Conservation (phyloP, 1,139 yeast genomes). For the Hyphopichia buzzinii region DNA sequence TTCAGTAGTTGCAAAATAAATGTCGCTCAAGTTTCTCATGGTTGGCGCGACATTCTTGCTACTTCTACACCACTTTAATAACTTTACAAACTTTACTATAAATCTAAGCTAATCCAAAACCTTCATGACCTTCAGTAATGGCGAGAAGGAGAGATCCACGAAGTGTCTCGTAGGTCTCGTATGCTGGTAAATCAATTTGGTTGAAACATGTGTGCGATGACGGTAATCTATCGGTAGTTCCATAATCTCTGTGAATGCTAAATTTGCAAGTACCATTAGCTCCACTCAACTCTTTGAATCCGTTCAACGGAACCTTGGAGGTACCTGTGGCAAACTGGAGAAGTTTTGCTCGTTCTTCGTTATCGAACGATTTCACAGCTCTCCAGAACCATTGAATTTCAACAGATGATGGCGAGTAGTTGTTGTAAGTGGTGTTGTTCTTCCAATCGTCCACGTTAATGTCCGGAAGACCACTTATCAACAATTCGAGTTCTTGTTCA, state of each 20-base stretch:
- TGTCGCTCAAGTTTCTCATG: too few relatives aligned
- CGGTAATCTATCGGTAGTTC: slow-evolving; percentile 82
- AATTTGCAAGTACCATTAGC: slow-evolving; percentile 86
- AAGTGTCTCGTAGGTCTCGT: slow-evolving; percentile 81
- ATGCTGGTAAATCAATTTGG: slow-evolving; percentile 91
- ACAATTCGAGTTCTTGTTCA: slow-evolving; percentile 90
- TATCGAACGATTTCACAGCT: slow-evolving; percentile 91
- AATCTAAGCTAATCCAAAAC: slow-evolving; percentile 76
- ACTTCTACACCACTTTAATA: background rate
- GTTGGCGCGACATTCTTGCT: background rate
- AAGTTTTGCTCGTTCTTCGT: slow-evolving; percentile 90
- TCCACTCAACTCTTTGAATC: slow-evolving; percentile 87
- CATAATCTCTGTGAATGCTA: slow-evolving; percentile 88
- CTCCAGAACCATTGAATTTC: slow-evolving; percentile 99
- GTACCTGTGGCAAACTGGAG: slow-evolving; percentile 98
- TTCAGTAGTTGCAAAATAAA: background rate
- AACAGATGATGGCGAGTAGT: slow-evolving; percentile 79
- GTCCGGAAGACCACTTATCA: slow-evolving; percentile 94
- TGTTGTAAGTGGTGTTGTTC: slow-evolving; percentile 75
- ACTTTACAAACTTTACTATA: background rate
- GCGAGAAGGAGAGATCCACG: slow-evolving; percentile 82
- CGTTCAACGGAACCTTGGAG: slow-evolving; percentile 91
- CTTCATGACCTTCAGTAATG: slow-evolving; percentile 93
- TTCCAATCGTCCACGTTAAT: slow-evolving; percentile 97
- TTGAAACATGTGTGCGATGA: slow-evolving; percentile 96